Conservation (phyloP, 371 early-diverging fungal genomes). For the Zychaea mexicana region DNA sequence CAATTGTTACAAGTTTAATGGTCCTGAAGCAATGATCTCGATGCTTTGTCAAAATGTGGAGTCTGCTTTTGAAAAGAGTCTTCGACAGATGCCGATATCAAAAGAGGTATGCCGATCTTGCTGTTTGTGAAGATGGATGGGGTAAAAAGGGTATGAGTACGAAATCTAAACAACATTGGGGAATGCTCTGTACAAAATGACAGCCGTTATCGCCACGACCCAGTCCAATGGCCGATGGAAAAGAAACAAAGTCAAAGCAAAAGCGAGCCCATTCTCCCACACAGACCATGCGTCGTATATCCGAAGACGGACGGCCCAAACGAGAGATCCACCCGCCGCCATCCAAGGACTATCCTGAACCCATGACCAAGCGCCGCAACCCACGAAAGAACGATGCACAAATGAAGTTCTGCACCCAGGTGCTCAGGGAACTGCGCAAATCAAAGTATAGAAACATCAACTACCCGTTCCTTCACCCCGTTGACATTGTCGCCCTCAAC, state of each 20-base stretch:
- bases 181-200: no score
- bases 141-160: not conserved
- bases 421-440: conserved; percentile 81
- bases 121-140: not conserved
- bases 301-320: conserved; percentile 67
- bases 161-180: no score
- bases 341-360: conserved; percentile 54
- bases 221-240: conserved; percentile 17
- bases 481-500: conserved; percentile 88
- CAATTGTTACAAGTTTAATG: conserved; percentile 95
- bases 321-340: conserved; percentile 76
- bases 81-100: conserved; percentile 69
- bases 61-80: conserved; percentile 68
- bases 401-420: conserved; percentile 68
- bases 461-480: conserved; percentile 88
- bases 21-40: conserved; percentile 75
- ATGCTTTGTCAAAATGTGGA: conserved; percentile 76
- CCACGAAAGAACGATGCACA: conserved; percentile 63
- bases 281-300: conserved; percentile 17
- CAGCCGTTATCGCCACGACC: conserved; percentile 16
- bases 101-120: conserved; percentile 24
- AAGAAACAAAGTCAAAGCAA: conserved; percentile 13
- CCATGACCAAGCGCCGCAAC: conserved; percentile 44
- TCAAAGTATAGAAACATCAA: conserved; percentile 71
- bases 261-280: conserved; percentile 17